A percentile compares a stretch with the other conserved stretches of the same genome.
Conservation (phyloP, 1,139 yeast species). For the Yamadazyma taylorii region DNA sequence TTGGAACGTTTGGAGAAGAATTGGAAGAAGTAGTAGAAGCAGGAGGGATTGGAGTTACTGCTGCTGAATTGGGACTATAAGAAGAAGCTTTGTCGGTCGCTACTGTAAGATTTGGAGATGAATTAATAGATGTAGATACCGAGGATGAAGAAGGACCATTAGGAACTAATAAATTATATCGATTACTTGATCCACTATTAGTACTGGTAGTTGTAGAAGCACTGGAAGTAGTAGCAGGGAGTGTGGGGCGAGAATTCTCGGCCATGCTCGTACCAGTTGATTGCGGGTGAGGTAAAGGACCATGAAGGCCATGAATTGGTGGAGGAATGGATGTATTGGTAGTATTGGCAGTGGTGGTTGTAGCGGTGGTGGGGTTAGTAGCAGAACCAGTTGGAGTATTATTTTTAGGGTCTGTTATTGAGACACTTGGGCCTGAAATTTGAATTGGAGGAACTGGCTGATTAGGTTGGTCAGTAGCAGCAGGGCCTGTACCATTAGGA, state of each 20-base stretch:
- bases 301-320: not conserved
- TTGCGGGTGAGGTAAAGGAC: no score
- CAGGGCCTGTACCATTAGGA: not conserved
- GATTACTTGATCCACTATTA: not conserved
- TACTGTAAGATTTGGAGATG: constrained; percentile 1
- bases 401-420: not conserved
- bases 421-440: no score
- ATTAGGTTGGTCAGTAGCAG: not conserved
- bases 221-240: not conserved
- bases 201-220: not conserved
- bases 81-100: not conserved
- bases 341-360: not conserved
- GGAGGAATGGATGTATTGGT: no score
- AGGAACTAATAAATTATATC: constrained; percentile 3
- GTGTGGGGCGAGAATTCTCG: no score
- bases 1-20: not conserved
- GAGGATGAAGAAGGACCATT: not conserved
- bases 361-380: not conserved
- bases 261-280: no score
- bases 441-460: no score
- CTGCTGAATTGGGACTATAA: constrained; percentile 1
- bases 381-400: not conserved
- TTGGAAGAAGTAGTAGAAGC: not conserved
- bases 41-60: not conserved
- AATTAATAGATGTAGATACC: constrained; percentile 1